A percentile compares a stretch with the other conserved stretches of the same genome.
These are phyloP conservation scores for Calocybe gangraenosa DNA, from an alignment of 768 basidiomycete species.

Conservation along the genomic window DNA sequence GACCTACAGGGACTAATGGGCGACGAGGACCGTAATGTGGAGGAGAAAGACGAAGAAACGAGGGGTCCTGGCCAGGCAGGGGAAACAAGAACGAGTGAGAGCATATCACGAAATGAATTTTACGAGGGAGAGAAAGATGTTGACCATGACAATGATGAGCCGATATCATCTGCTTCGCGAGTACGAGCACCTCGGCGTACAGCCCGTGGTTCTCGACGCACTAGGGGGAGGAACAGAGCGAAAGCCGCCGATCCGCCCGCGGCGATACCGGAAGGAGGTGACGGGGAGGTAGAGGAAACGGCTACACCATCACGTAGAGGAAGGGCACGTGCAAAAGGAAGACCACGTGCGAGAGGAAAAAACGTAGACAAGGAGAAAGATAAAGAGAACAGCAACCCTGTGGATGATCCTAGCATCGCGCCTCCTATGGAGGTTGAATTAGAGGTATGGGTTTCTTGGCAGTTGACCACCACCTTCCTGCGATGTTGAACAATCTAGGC, in stretches of 20 bases:
- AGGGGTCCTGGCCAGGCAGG: constrained; percentile 48
- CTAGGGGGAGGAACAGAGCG: constrained; percentile 28
- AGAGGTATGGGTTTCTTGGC: constrained; percentile 8
- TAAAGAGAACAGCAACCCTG: constrained; percentile 26
- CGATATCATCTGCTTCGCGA: background rate
- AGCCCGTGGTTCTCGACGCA: constrained; percentile 8
- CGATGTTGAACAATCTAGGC: background rate
- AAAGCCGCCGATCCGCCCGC: background rate
- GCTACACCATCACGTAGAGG: constrained; percentile 29
- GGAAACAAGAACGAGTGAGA: constrained; percentile 49
- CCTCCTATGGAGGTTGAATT: constrained; percentile 16
- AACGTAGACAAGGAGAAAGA: constrained; percentile 23
- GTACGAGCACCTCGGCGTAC: background rate
- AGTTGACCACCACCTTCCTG: background rate
- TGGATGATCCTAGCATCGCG: constrained; percentile 11
- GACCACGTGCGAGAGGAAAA: constrained; percentile 30
- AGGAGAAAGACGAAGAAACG: constrained; percentile 48
- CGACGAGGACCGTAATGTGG: constrained; percentile 30
- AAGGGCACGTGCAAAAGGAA: constrained; percentile 23
- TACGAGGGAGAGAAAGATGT: constrained; percentile 72
- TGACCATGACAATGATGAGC: constrained; percentile 41
- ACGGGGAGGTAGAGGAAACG: constrained; percentile 32
- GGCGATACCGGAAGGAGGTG: constrained; percentile 27
- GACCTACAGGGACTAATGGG: constrained; percentile 76
- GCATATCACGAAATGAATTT: constrained; percentile 59